Conservation (phyloP, 2,329 filamentous ascomycete genomes). For the Ceratocystis cacaofunesta region DNA sequence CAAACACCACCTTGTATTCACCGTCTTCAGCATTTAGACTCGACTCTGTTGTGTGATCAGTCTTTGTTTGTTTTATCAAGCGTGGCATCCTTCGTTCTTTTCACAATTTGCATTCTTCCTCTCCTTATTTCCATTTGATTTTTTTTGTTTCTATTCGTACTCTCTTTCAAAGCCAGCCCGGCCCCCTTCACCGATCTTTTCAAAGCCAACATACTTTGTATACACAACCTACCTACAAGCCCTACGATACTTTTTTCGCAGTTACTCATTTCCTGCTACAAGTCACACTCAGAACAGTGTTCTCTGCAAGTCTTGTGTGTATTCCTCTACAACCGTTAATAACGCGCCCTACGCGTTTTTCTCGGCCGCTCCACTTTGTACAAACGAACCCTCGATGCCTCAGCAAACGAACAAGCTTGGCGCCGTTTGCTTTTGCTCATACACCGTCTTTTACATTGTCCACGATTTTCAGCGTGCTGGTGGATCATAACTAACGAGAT, state of each 20-base stretch:
- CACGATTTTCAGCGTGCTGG: neutral
- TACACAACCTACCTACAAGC: conserved; percentile 11
- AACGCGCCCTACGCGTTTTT: neutral
- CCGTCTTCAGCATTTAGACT: conserved; percentile 12
- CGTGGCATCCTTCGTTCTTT: conserved; percentile 16
- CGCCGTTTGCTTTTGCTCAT: neutral
- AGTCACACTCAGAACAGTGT: neutral
- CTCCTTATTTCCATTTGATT: conserved; percentile 19
- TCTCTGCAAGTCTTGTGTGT: conserved; percentile 1
- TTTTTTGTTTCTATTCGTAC: conserved; percentile 20
- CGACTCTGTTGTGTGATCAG: conserved; percentile 9
- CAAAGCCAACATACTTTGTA: conserved; percentile 18
- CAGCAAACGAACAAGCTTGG: neutral
- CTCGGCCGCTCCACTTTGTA: neutral
- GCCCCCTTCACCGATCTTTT: conserved; percentile 8
- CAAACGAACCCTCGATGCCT: neutral
- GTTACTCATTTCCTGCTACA: neutral
- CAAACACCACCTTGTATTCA: neutral
- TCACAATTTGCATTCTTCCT: conserved; percentile 13
- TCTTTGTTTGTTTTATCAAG: conserved; percentile 17
- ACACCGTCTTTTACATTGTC: neutral
- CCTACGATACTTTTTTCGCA: neutral
- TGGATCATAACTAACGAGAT: neutral
- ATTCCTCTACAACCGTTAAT: neutral
- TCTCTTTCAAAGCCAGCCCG: conserved; percentile 9